Evolutionary conservation across 164 flowering plant species (phyloP).

Genomic region (Cinnamomum micranthum): DNA sequence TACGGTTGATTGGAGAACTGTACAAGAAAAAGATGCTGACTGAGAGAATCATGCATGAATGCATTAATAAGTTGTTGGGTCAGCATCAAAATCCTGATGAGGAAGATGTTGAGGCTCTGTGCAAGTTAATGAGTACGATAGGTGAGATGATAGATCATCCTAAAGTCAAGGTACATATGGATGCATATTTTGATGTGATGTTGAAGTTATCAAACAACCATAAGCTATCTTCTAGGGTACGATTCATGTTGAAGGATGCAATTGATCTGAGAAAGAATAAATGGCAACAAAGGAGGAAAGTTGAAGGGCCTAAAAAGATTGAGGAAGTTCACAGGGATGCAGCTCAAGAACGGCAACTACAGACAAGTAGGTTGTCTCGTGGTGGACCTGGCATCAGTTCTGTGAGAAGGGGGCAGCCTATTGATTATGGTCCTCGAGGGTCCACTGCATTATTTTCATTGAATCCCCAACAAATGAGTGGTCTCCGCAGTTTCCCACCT

Average conservation of each 20-base stretch:
- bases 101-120: slow-evolving; percentile 86
- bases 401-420: slow-evolving; percentile 51
- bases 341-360: slow-evolving; percentile 85
- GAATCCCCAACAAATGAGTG: slow-evolving; percentile 45
- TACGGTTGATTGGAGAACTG: slow-evolving; percentile 77
- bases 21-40: slow-evolving; percentile 87
- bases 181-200: slow-evolving; percentile 81
- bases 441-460: slow-evolving; percentile 49
- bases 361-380: slow-evolving; percentile 63
- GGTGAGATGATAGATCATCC: slow-evolving; percentile 93
- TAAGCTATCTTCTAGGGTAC: slow-evolving; percentile 81
- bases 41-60: slow-evolving; percentile 83
- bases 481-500: slow-evolving; percentile 53
- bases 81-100: slow-evolving; percentile 71
- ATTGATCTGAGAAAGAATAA: slow-evolving; percentile 90
- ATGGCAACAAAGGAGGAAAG: slow-evolving; percentile 96
- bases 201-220: slow-evolving; percentile 58
- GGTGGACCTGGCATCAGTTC: slow-evolving; percentile 51
- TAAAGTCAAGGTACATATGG: slow-evolving; percentile 75
- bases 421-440: slow-evolving; percentile 71
- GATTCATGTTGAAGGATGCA: slow-evolving; percentile 90
- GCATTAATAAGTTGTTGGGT: slow-evolving; percentile 72
- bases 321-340: slow-evolving; percentile 98
- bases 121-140: slow-evolving; percentile 95
- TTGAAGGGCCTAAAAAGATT: slow-evolving; percentile 97